These are phyloP conservation scores for Boletus tomentosulus DNA, from an alignment of 768 basidiomycete species.

Conservation along the genomic window DNA sequence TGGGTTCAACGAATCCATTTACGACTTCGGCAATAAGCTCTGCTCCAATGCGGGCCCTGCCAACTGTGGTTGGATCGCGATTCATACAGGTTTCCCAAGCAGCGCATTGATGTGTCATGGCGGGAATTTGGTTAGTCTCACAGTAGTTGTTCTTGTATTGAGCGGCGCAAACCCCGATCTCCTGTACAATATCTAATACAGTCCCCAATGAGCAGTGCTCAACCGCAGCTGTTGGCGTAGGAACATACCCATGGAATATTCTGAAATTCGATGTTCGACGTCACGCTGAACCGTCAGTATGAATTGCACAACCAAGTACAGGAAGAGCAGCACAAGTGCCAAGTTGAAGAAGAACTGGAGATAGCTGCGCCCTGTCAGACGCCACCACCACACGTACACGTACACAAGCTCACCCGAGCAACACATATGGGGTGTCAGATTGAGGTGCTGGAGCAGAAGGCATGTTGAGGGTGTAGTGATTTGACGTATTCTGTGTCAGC, in stretches of 20 bases:
- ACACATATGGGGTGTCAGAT: conserved; percentile 72
- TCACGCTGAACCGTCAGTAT: conserved; percentile 88
- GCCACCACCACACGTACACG: conserved; percentile 7
- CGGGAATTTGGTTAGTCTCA: conserved; percentile 70
- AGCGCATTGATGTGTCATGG: conserved; percentile 81
- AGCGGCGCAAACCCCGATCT: conserved; percentile 82
- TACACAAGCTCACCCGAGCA: conserved; percentile 65
- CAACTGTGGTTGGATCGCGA: conserved; percentile 85
- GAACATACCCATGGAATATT: conserved; percentile 77
- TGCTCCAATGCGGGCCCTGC: conserved; percentile 85
- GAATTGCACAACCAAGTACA: conserved; percentile 84
- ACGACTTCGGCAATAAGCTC: conserved; percentile 95
- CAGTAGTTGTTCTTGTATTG: conserved; percentile 84
- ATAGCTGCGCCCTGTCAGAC: conserved; percentile 50
- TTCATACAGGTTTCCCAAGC: conserved; percentile 95
- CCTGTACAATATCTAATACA: conserved; percentile 77
- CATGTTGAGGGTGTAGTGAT: conserved; percentile 83
- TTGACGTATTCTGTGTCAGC: conserved; percentile 55
- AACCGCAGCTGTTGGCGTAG: conserved; percentile 8
- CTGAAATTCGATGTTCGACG: conserved; percentile 80
- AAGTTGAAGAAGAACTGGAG: conserved; percentile 94
- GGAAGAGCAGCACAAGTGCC: conserved; percentile 72
- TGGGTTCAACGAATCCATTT: conserved; percentile 94
- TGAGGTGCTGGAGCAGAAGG: conserved; percentile 52
- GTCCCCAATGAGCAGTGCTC: conserved; percentile 18